Percentiles rank a stretch among this genome's conserved stretches.
phyloP scores from a whole-genome alignment of 257 asterid species.

The Schizonepeta tenuifolia region DNA sequence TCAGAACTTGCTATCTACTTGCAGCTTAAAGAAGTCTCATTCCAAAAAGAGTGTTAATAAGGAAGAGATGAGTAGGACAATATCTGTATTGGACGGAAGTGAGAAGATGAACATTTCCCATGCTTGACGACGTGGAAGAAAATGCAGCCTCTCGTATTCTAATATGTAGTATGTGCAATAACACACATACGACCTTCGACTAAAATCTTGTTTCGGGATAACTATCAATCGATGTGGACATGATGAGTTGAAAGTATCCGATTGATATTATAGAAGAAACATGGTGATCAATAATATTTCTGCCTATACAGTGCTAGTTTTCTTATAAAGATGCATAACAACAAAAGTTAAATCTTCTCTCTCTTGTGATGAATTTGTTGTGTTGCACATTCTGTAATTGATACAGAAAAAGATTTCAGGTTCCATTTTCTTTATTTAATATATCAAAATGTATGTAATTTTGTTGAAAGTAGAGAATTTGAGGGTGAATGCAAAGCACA shows the following conservation, averaged over 20 bases:
- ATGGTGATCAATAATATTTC: not conserved
- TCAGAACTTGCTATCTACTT: slow-evolving; percentile 51
- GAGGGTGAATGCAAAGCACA: too few species aligned
- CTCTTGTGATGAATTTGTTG: not conserved
- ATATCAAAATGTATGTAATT: too few species aligned
- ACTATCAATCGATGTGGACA: slow-evolving; percentile 16
- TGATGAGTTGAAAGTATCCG: slow-evolving; percentile 16
- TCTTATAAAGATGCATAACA: too few species aligned
- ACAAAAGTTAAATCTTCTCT: not conserved
- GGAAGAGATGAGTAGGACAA: slow-evolving; percentile 7
- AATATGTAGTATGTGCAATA: too few species aligned
- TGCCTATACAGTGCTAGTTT: not conserved
- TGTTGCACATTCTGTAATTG: not conserved
- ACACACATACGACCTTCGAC: not conserved
- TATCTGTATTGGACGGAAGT: slow-evolving; percentile 29
- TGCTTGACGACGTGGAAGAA: slow-evolving; percentile 10
- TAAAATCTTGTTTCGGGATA: slow-evolving; percentile 28
- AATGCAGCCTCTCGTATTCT: not conserved
- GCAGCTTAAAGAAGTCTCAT: slow-evolving; percentile 27
- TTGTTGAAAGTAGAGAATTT: too few species aligned
- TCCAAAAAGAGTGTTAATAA: too few species aligned
- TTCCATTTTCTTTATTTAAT: too few species aligned
- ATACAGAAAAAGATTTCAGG: not conserved
- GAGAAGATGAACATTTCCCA: slow-evolving; percentile 30
- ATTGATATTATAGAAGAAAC: not conserved